Evolutionary conservation across 2,329 filamentous ascomycete species (phyloP).

Genomic region (Calonectria crousiana): DNA sequence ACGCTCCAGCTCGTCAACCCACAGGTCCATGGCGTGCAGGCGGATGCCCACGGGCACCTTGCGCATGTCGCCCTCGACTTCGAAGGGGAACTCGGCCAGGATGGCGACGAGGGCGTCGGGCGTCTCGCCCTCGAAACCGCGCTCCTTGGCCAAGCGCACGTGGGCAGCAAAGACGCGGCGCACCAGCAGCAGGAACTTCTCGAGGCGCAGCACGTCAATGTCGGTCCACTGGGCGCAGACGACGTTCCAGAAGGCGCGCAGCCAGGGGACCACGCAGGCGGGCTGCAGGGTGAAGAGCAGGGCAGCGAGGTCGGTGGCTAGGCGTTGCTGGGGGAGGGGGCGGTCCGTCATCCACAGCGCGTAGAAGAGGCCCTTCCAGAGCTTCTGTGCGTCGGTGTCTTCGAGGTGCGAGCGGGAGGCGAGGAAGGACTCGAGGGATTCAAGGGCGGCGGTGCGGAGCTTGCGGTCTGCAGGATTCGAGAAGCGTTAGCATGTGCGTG

Average conservation of each 20-base stretch:
- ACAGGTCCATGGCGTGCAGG: slow-evolving; percentile 90
- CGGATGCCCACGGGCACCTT: slow-evolving; percentile 85
- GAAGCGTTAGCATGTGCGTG: slow-evolving; percentile 10
- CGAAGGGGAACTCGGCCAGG: slow-evolving; percentile 49
- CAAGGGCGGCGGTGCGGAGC: slow-evolving; percentile 81
- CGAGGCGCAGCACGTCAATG: slow-evolving; percentile 82
- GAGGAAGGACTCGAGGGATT: slow-evolving; percentile 83
- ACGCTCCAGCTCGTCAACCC: slow-evolving; percentile 89
- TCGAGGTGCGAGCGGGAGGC: slow-evolving; percentile 70
- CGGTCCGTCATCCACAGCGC: slow-evolving; percentile 95
- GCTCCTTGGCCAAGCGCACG: slow-evolving; percentile 62
- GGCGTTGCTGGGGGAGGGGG: slow-evolving; percentile 85
- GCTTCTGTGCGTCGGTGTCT: slow-evolving; percentile 81
- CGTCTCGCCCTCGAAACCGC: slow-evolving; percentile 47
- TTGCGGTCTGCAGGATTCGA: slow-evolving; percentile 72
- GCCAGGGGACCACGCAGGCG: slow-evolving; percentile 58
- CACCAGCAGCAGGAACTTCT: slow-evolving; percentile 92
- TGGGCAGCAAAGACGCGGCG: slow-evolving; percentile 82
- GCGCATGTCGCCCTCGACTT: slow-evolving; percentile 54
- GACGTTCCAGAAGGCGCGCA: slow-evolving; percentile 78
- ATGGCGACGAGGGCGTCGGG: slow-evolving; percentile 45
- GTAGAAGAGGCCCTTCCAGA: slow-evolving; percentile 97
- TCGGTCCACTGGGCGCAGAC: slow-evolving; percentile 78
- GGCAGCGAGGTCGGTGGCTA: slow-evolving; percentile 81
- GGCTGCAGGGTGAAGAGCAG: slow-evolving; percentile 70